Evolutionary conservation across 208 protist genomes (phyloP).

Genomic region (Acanthamoeba castellanii): DNA sequence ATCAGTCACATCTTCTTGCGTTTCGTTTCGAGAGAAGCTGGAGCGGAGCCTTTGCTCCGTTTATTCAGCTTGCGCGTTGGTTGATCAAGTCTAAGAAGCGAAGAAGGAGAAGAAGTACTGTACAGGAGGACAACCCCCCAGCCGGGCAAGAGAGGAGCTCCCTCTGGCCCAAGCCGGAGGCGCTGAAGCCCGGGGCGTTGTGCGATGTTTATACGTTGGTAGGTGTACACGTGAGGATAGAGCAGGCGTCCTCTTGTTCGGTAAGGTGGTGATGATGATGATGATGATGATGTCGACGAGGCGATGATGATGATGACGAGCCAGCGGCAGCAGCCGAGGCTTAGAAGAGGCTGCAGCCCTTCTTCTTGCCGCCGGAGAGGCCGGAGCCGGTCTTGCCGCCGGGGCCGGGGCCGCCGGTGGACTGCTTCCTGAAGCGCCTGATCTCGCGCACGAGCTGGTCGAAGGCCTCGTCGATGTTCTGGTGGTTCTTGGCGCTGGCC

Average conservation of each 20-base stretch:
- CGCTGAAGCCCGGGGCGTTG: constrained; percentile 7
- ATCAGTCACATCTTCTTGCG: neutral
- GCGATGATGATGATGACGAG: neutral
- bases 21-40: neutral
- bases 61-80: neutral
- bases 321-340: neutral
- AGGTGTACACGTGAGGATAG: constrained; percentile 12
- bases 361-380: constrained; percentile 54
- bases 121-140: constrained; percentile 30
- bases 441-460: constrained; percentile 88
- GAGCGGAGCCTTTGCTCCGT: constrained; percentile 62
- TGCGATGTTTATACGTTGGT: constrained; percentile 1
- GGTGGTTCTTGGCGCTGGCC: constrained; percentile 88
- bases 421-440: constrained; percentile 55
- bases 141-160: neutral
- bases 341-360: constrained; percentile 63
- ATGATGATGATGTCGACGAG: neutral
- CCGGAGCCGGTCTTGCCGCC: constrained; percentile 34
- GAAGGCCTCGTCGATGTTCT: constrained; percentile 91
- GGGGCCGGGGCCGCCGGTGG: neutral
- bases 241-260: constrained; percentile 43
- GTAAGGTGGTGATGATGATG: neutral
- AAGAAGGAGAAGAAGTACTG: neutral
- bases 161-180: neutral
- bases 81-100: neutral